Base-by-base conservation (phyloP, 139 green algal species). In the Chlamydomonas incerta region DNA sequence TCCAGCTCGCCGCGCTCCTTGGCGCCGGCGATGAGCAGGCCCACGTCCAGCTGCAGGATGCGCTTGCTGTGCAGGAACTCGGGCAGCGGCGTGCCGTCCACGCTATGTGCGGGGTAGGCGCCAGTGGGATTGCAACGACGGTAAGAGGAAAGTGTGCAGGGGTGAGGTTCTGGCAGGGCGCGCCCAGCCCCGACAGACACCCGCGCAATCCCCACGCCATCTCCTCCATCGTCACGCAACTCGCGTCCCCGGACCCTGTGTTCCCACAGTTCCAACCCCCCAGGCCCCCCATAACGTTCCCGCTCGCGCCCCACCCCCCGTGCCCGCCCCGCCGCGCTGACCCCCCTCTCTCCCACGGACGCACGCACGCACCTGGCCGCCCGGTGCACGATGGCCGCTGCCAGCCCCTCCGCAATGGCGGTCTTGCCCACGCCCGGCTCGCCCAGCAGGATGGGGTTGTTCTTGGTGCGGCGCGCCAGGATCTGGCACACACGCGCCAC, bases 1-100 rank as follows among this genome's bases (percentile, higher is more conserved):
- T 99, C 97, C 79, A 99, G 91, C 95, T 99, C 97, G 35, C 97
- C 97, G 9, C 97, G 93, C 94, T 99, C 97, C 92, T 98, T 98
- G 79, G 96, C 95, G 55, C 60, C 95, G 52, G 97, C 96, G 29
- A 99, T 96, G 46, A 99, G 91, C 67, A 97, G 90, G 6, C 93
- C 94, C 79, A 99, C 92, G 80, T 99, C 97, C 76, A 99, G 93
- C 87, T 95, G 91, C 91, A 99, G 87, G 47, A 99, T 88, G n/a
- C 96, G 91, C 93, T 98, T 99, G 88, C 74, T 77, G 70, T 87
- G 28, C 86, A 99, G 88, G 87, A 99, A 99, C 24, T 86, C 85
- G 4, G 98, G 96, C 72, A 99, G 86, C 23, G 93, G 91, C 11
- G 73, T 70, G 74, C 95, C 95, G 52, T 95, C 93, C 11, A 82